These are phyloP conservation scores for Metschnikowia henanensis DNA, from an alignment of 805 yeast species.

Conservation along the genomic window DNA sequence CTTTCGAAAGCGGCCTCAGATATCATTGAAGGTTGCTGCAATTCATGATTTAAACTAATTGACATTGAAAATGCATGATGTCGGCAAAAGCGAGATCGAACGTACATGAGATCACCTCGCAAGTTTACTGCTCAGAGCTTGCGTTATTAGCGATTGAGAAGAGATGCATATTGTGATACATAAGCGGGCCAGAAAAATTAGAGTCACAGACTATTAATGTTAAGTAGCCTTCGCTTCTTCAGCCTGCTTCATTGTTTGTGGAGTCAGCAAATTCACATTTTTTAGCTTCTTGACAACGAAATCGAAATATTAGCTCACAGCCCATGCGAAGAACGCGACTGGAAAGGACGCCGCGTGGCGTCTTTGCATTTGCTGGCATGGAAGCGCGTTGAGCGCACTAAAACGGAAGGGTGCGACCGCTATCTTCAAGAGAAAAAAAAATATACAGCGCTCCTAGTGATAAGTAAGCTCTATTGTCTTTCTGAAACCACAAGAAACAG, in stretches of 20 bases:
- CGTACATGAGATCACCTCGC: too few species aligned
- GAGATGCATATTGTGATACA: too few species aligned
- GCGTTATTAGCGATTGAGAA: too few species aligned
- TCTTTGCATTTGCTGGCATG: not conserved
- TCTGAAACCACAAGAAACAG: not conserved
- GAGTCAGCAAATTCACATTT: not conserved
- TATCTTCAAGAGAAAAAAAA: not conserved
- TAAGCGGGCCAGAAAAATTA: too few species aligned
- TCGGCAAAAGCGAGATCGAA: not conserved
- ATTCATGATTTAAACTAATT: not conserved
- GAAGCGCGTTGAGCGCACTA: not conserved
- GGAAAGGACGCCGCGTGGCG: not conserved
- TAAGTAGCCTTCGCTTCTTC: too few species aligned
- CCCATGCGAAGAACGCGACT: too few species aligned
- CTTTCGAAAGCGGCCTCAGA: slow-evolving; percentile 78
- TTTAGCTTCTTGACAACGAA: not conserved
- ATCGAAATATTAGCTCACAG: too few species aligned
- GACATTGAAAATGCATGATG: not conserved
- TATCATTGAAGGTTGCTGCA: slow-evolving; percentile 13
- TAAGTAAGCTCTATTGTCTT: not conserved
- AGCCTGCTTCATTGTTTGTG: too few species aligned
- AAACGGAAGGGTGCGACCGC: not conserved
- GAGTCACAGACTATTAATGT: too few species aligned
- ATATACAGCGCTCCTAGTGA: not conserved
- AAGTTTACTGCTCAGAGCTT: too few species aligned